Evolutionary conservation across 1,139 yeast species (phyloP).

Genomic region (Magnusiomyces paraingens): DNA sequence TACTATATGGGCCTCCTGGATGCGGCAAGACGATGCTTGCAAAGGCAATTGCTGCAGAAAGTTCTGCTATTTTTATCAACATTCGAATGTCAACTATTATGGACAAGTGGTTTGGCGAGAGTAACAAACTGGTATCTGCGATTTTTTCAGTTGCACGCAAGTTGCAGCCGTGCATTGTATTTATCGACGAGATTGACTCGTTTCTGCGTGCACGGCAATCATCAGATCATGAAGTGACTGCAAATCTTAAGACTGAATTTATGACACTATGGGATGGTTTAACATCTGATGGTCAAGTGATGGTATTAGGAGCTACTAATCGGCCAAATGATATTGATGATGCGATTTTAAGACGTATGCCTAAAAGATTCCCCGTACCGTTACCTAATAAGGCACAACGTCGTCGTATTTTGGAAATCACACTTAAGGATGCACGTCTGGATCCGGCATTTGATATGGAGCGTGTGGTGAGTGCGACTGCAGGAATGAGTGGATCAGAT

Average conservation of each 20-base stretch:
- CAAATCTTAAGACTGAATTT: conserved; percentile 91
- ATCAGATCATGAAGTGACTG: conserved; percentile 91
- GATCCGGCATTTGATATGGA: conserved; percentile 50
- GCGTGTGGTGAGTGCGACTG: conserved; percentile 54
- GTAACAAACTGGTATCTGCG: conserved; percentile 90
- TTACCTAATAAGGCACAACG: conserved; percentile 71
- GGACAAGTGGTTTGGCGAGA: conserved; percentile 99
- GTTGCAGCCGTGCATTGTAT: conserved; percentile 88
- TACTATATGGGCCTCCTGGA: conserved; percentile 94
- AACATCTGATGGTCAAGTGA: conserved; percentile 63
- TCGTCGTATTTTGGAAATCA: conserved; percentile 55
- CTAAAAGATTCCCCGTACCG: conserved; percentile 77
- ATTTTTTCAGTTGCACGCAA: conserved; percentile 85
- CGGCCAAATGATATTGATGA: conserved; percentile 86
- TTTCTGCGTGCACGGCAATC: conserved; percentile 82
- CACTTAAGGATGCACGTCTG: conserved; percentile 58
- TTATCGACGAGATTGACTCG: conserved; percentile 95
- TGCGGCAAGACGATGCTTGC: conserved; percentile 98
- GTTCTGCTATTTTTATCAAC: conserved; percentile 87
- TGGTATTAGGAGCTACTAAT: conserved; percentile 94
- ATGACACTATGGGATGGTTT: conserved; percentile 98
- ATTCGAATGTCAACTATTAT: conserved; percentile 89
- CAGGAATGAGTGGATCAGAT: conserved; percentile 86
- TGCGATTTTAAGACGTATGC: conserved; percentile 89
- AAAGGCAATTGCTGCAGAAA: conserved; percentile 87